Base-by-base conservation (phyloP, 2,329 filamentous ascomycete genomes). In the Beauveria varroae region DNA sequence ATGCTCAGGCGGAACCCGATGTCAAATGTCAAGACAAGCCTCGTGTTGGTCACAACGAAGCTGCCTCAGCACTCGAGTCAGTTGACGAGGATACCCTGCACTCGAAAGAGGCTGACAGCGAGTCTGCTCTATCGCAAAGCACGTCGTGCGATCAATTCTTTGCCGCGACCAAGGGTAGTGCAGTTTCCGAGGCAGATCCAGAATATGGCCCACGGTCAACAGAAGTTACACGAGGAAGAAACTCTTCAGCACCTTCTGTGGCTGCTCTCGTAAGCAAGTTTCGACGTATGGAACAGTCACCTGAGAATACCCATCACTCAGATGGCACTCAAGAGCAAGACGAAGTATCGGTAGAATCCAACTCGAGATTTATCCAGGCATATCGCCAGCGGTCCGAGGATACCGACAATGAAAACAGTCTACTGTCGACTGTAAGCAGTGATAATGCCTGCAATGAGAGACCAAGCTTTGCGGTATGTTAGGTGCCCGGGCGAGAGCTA, bases 191-290 rank as follows among this genome's bases (percentile, higher is more conserved):
- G 18, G 22, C 28, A 3, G 34, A 30, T n/a, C 43, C 43, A 40
- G 37, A 37, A 16, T 37, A 44, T 53, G 16, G 9, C 7, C 14
- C 22, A 6, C n/a, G 20, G 6, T 3, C 37, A 34, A 52, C 14
- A 41, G 22, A 10, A 24, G 22, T 16, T 6, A n/a, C 9, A 18
- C 50, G 41, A 41, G 51, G 41, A 20, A 60, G 58, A 54, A 55
- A 60, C 28, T 60, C 58, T 40, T 60, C 51, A 14, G 58, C 64
- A 16, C 62, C 64, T 43, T 69, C 67, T 5, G 67, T 69, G 18
- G 68, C 67, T 24, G 67, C 68, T 49, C 65, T 69, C 7, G 67
- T 69, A 24, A 67, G 57, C 30, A 68, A 66, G 40, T 69, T 69
- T 46, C 63, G 66, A 24, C 63, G 63, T 5, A 64, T 69, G 65